phyloP scores from a whole-genome alignment of 225 moss, liverwort and hornwort species.

The Physcomitrium patens region DNA sequence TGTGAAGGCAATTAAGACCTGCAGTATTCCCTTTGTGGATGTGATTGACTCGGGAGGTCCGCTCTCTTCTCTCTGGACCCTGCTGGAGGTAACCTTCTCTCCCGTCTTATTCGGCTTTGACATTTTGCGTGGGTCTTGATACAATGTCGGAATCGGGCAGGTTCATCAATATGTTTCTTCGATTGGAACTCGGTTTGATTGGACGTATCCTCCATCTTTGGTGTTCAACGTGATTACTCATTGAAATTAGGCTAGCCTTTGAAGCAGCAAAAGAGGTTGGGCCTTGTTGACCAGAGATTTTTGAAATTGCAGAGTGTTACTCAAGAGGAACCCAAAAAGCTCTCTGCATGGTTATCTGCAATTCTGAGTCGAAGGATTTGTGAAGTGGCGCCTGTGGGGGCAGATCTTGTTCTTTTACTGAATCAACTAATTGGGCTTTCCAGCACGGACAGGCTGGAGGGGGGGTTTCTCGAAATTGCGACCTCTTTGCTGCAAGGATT shows the following conservation, averaged over 20 bases:
- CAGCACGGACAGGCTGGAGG: slow-evolving; percentile 38
- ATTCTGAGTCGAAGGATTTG: slow-evolving; percentile 74
- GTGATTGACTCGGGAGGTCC: slow-evolving; percentile 39
- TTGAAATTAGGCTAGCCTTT: background rate
- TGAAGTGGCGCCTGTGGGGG: slow-evolving; percentile 86
- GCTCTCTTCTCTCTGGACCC: slow-evolving; percentile 61
- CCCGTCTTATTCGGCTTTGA: slow-evolving; percentile 1
- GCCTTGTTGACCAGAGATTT: slow-evolving; percentile 24
- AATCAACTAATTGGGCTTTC: slow-evolving; percentile 45
- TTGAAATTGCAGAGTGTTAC: slow-evolving; percentile 53
- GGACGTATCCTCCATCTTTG: background rate
- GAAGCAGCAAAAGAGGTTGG: background rate
- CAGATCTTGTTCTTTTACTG: slow-evolving; percentile 62
- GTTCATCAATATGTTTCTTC: slow-evolving; percentile 20
- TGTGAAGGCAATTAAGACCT: slow-evolving; percentile 51
- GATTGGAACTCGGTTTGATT: slow-evolving; percentile 11
- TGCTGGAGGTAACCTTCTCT: slow-evolving; percentile 57
- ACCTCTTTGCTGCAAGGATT: slow-evolving; percentile 54
- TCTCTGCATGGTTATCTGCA: slow-evolving; percentile 75
- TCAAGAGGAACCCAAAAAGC: slow-evolving; percentile 61
- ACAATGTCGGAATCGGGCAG: slow-evolving; percentile 4
- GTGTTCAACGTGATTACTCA: background rate
- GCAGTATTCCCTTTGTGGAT: slow-evolving; percentile 47
- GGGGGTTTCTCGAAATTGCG: slow-evolving; percentile 43
- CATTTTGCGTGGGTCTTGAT: slow-evolving; percentile 1